Base-by-base conservation (phyloP, 305 asterid species). In the Fraxinus sp. region DNA sequence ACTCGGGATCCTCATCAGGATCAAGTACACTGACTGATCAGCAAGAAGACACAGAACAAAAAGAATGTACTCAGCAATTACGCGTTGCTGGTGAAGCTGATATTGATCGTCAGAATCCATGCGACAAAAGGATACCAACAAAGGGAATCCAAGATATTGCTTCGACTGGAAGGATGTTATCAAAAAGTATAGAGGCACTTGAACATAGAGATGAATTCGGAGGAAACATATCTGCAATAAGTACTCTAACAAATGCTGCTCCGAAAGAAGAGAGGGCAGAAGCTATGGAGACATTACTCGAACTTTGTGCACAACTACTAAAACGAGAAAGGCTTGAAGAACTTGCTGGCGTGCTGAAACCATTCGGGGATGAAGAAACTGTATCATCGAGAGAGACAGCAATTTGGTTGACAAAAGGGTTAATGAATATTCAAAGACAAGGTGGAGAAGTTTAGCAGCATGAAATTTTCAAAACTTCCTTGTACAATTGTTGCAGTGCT, bases 321-420 rank as follows among this genome's bases (percentile, higher is more conserved):
- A 91, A 92, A 85, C 89, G 89, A 41, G 91, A 92, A 84, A 90
- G 92, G 89, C 82, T 93, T 1, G 95, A 94, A 73, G 98, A 94
- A 64, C 95, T 94, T 11, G 97, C 92, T 0, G 98, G 97, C 8
- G 91, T 94, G 66, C 81, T 94, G 77, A 90, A 89, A 64, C 97
- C 98, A 18, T 91, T 94, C 18, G 98, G 93, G 20, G 94, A 91
- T 22, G 96, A 91, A 83, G 92, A 92, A 81, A 93, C 89, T 26
- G 97, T 88, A 57, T 94, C 98, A 2, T 94, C 97, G 5, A 94
- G 94, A 91, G 98, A 94, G 83, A 94, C 98, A 73, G 93, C 98
- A 1, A 94, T 92, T 41, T 94, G 98, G 98, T 83, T 94, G 84
- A 92, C 98, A 4, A 92, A 94, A 75, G 98, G 97, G 26, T 83